Conservation (phyloP, 164 flowering plant genomes). For the Liquidambar formosana region DNA sequence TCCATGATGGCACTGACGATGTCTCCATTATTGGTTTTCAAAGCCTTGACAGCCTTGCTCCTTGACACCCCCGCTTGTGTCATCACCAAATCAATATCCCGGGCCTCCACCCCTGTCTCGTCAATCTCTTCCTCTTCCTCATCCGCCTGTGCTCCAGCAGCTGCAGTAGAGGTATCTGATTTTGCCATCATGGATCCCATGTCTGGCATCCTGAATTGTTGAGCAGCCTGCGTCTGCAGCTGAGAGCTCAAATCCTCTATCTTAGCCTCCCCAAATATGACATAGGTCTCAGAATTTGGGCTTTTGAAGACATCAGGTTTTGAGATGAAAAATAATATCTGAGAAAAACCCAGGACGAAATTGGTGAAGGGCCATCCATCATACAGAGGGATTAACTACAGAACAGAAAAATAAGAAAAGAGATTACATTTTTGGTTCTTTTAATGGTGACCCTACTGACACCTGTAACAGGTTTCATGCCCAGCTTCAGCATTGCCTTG, state of each 20-base stretch:
- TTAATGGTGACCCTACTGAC: conserved; percentile 85
- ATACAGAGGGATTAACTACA: neutral
- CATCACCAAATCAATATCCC: conserved; percentile 86
- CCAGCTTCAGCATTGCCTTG: conserved; percentile 89
- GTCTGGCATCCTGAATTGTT: conserved; percentile 84
- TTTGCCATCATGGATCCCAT: conserved; percentile 51
- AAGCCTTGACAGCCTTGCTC: conserved; percentile 81
- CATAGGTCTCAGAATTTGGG: conserved; percentile 83
- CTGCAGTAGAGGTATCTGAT: conserved; percentile 44
- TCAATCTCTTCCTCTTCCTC: conserved; percentile 86
- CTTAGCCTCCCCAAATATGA: conserved; percentile 91
- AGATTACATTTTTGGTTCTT: conserved; percentile 75
- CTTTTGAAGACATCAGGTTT: conserved; percentile 95
- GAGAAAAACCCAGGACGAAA: conserved; percentile 7
- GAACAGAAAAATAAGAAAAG: neutral
- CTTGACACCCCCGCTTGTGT: conserved; percentile 83
- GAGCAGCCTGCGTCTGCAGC: conserved; percentile 92
- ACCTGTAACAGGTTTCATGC: conserved; percentile 84
- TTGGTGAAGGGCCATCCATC: neutral
- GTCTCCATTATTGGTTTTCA: conserved; percentile 65
- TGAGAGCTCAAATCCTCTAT: conserved; percentile 93
- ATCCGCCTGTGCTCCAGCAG: conserved; percentile 45
- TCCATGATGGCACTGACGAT: conserved; percentile 94
- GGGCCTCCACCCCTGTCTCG: conserved; percentile 74
- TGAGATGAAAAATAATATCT: conserved; percentile 84